Percentiles rank a stretch among this genome's conserved stretches.
Evolutionary conservation across 495 filamentous ascomycete genomes (phyloP).

Genomic region (Alectoria sarmentosa): DNA sequence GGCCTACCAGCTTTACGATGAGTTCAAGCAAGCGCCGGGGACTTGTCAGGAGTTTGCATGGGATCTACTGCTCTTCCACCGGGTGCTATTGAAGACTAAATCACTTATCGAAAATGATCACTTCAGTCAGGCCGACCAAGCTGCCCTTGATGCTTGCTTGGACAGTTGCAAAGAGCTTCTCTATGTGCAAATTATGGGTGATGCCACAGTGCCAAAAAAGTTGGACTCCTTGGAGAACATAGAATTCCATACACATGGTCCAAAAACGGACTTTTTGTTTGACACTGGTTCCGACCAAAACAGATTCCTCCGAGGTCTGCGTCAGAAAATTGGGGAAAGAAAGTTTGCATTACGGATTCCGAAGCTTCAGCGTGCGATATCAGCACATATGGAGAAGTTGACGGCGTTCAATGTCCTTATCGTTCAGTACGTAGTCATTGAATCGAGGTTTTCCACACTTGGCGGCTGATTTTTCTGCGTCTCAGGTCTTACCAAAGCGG

Average conservation of each 20-base stretch:
- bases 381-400: neutral
- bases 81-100: conserved; percentile 5
- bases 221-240: too few species aligned
- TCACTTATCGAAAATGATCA: neutral
- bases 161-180: conserved; percentile 8
- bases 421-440: neutral
- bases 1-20: conserved; percentile 5
- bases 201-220: neutral
- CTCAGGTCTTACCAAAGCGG: too few species aligned
- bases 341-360: too few species aligned
- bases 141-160: neutral
- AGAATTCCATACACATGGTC: too few species aligned
- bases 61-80: conserved; percentile 14
- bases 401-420: neutral
- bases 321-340: too few species aligned
- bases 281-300: too few species aligned
- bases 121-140: neutral
- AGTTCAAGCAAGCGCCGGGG: conserved; percentile 9
- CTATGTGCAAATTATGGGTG: neutral
- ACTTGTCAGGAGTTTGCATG: conserved; percentile 5
- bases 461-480: neutral
- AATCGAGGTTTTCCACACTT: neutral
- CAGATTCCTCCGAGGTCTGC: too few species aligned
- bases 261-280: too few species aligned
- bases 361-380: too few species aligned